Evolutionary conservation across 169 alveolate genomes (phyloP).

Genomic region (Babesia caballi): DNA sequence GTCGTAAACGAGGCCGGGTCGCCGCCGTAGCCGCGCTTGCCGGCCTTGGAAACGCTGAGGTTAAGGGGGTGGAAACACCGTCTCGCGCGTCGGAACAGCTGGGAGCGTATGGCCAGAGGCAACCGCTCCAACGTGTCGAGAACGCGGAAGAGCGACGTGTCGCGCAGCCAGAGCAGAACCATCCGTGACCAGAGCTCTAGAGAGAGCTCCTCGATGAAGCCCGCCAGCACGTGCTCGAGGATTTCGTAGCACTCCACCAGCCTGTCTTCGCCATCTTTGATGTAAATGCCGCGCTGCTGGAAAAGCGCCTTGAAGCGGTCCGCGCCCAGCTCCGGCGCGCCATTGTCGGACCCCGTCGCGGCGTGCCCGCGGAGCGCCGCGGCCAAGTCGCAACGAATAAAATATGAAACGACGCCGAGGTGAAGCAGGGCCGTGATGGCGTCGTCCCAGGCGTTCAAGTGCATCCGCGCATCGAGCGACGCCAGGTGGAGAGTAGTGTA

Average conservation of each 20-base stretch:
- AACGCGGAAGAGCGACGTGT: constrained; percentile 19
- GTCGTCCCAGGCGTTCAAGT: constrained; percentile 16
- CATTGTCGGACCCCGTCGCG: neutral
- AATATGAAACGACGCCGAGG: constrained; percentile 21
- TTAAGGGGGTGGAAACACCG: neutral
- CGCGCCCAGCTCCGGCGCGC: neutral
- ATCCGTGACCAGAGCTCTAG: constrained; percentile 49
- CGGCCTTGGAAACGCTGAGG: neutral
- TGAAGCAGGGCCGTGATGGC: constrained; percentile 11
- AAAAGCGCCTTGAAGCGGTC: neutral
- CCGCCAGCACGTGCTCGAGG: neutral
- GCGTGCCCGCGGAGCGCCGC: neutral
- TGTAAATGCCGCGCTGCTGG: constrained; percentile 17
- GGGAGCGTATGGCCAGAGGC: constrained; percentile 10
- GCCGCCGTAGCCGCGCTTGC: neutral
- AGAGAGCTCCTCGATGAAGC: constrained; percentile 7
- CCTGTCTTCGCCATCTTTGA: no score
- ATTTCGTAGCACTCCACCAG: no score
- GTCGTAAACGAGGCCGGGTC: no score
- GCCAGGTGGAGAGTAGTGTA: constrained; percentile 30
- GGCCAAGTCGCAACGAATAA: constrained; percentile 16
- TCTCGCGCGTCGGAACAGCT: neutral
- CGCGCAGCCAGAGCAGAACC: constrained; percentile 19
- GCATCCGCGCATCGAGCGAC: constrained; percentile 7
- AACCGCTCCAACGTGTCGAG: constrained; percentile 18